Base-by-base conservation (phyloP, 2,329 filamentous ascomycete genomes). In the Pezicula radicicola region DNA sequence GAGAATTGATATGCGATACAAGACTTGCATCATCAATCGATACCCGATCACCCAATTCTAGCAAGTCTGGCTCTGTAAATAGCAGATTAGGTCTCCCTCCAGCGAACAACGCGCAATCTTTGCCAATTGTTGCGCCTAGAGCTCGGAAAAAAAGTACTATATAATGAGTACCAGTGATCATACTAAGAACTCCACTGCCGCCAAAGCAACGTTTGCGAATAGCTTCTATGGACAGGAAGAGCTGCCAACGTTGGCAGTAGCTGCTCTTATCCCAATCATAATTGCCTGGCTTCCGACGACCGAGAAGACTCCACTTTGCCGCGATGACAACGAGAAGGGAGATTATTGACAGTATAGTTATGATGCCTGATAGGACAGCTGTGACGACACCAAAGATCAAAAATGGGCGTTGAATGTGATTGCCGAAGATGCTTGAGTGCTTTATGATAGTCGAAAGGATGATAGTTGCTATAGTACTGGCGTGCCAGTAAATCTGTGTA, bases 211-310 rank as follows among this genome's bases (percentile, higher is more conserved):
- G 66, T 8, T 75, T 69, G 1, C 78, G 72, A 3, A 83, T 63
- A 18, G 70, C 71, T 66, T 82, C 79, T 37, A 80, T 70, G 25
- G 71, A 70, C 3, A 81, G 68, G 59, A 77, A 78, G 8, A 81
- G 60, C 60, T 82, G 78, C 78, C 79, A 82, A 28, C 77, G 74
- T 59, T 83, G 80, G 64, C 78, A 81, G 65, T 82, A 83, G 15
- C 72, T 68, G 18, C 68, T 75, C 63, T 75, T 75, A 60, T 83
- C 80, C 79, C 79, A 83, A 64, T 81, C 76, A 58, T 79, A 80
- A 54, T 76, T 76, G 15, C 80, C 80, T 3, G 75, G 74, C 53
- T 66, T 64, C 39, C 79, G 70, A 16, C 73, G 73, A n/a, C 79
- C 79, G 21, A 82, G 67, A 2, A 82, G 63, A 2, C 67, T 51